Conservation (phyloP, 2,329 filamentous ascomycete species). For the Xylariaceae sp. region DNA sequence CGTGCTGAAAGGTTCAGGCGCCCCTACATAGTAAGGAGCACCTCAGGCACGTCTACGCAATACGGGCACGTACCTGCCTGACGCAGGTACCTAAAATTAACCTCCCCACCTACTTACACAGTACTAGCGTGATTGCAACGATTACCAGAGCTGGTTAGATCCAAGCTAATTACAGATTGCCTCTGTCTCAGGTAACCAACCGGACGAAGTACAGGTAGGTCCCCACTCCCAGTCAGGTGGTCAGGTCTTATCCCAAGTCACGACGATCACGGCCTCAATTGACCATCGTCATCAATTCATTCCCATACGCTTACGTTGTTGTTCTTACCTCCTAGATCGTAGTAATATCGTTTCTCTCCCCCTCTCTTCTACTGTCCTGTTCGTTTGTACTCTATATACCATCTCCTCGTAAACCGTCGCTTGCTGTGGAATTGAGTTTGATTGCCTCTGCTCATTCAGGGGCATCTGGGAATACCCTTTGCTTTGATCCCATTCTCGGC, state of each 20-base stretch:
- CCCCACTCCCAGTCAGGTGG: not conserved
- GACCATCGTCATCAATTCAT: not conserved
- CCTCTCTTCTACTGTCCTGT: not conserved
- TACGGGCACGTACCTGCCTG: no score
- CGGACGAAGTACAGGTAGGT: no score
- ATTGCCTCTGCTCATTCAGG: slow-evolving; percentile 3
- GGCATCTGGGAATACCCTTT: not conserved
- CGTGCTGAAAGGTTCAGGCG: no score
- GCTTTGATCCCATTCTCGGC: not conserved
- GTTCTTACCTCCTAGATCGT: slow-evolving; percentile 2
- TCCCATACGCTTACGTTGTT: not conserved
- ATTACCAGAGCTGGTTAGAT: not conserved
- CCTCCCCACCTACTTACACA: not conserved
- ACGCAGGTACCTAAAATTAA: not conserved
- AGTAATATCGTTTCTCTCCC: not conserved
- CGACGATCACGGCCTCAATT: not conserved
- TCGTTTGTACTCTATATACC: not conserved
- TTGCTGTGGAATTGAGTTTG: slow-evolving; percentile 1
- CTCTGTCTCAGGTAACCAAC: no score
- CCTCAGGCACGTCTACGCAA: no score
- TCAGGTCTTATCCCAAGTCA: not conserved
- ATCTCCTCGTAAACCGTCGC: not conserved
- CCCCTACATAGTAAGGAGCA: no score
- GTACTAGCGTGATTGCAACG: not conserved
- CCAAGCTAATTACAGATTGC: not conserved